Conservation (phyloP, 768 basidiomycete species). For the Boletales sp. region DNA sequence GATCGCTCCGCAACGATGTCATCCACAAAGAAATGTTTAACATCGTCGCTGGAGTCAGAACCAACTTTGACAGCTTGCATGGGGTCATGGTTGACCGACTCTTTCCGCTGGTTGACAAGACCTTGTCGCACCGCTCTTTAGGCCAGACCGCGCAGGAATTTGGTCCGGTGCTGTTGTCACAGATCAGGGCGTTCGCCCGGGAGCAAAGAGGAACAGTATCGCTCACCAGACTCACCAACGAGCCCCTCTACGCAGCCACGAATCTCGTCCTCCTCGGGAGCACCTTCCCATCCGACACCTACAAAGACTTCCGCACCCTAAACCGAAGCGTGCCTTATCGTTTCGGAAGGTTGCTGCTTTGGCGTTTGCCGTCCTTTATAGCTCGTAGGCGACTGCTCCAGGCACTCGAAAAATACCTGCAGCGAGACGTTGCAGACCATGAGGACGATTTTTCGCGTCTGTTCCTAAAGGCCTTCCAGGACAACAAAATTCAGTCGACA, state of each 20-base stretch:
- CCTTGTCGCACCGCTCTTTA: conserved; percentile 11
- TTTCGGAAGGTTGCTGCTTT: conserved; percentile 11
- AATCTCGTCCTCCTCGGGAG: conserved; percentile 20
- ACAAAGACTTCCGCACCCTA: conserved; percentile 18
- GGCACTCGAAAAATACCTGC: conserved; percentile 11
- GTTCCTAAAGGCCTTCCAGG: conserved; percentile 17
- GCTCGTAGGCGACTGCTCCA: conserved; percentile 12
- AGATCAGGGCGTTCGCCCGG: conserved; percentile 7
- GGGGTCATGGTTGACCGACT: conserved; percentile 16
- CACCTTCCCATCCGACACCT: conserved; percentile 17
- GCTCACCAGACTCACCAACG: conserved; percentile 12
- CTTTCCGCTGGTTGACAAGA: conserved; percentile 20
- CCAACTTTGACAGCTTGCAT: conserved; percentile 7
- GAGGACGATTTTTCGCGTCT: conserved; percentile 6
- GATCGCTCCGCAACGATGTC: conserved; percentile 10
- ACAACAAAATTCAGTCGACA: conserved; percentile 11
- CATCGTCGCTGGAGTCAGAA: conserved; percentile 9
- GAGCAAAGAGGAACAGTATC: conserved; percentile 5
- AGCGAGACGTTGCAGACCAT: conserved; percentile 1
- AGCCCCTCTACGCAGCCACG: conserved; percentile 15
- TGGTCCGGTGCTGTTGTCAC: conserved; percentile 8
- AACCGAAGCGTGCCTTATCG: conserved; percentile 17
- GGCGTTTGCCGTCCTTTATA: conserved; percentile 10
- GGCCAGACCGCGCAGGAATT: conserved; percentile 10
- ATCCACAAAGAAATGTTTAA: conserved; percentile 10